Evolutionary conservation across 2,329 filamentous ascomycete genomes (phyloP).

Genomic region (Aspergillus novofumigatus): DNA sequence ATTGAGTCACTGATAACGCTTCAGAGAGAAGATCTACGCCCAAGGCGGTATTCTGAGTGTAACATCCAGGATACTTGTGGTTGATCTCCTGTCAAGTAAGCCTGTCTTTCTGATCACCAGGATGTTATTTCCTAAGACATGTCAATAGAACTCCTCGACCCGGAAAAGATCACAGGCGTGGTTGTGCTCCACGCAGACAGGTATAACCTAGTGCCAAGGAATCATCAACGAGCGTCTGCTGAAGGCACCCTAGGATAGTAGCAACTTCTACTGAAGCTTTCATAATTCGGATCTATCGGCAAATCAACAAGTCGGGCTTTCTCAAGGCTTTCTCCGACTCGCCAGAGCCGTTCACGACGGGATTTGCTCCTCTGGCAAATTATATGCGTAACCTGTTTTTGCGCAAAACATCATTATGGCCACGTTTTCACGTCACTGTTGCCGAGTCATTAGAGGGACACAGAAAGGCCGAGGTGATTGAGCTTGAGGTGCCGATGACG

Average conservation of each 20-base stretch:
- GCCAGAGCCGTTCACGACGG: conserved; percentile 82
- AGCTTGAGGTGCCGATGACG: conserved; percentile 94
- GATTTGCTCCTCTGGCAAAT: conserved; percentile 80
- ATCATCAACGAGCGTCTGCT: conserved; percentile 1
- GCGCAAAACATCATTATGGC: conserved; percentile 83
- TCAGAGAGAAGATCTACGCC: conserved; percentile 82
- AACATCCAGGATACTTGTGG: conserved; percentile 90
- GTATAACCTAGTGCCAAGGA: conserved; percentile 24
- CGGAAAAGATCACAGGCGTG: conserved; percentile 80
- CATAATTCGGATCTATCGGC: conserved; percentile 86
- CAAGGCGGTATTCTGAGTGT: conserved; percentile 91
- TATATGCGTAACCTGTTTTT: conserved; percentile 94
- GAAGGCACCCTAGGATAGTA: conserved; percentile 52
- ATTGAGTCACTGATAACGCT: conserved; percentile 15
- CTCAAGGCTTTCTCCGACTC: conserved; percentile 94
- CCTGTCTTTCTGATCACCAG: not conserved
- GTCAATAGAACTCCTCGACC: conserved; percentile 59
- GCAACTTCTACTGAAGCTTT: conserved; percentile 92
- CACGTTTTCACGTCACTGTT: conserved; percentile 86
- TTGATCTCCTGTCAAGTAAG: conserved; percentile 76
- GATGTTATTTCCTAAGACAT: conserved; percentile 10
- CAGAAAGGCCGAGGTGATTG: conserved; percentile 92
- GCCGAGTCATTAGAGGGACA: conserved; percentile 85
- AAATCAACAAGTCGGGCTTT: conserved; percentile 91
- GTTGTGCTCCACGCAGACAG: conserved; percentile 82